phyloP scores from a whole-genome alignment of 176 grass and related monocot species.

The Raddia distichophylla region DNA sequence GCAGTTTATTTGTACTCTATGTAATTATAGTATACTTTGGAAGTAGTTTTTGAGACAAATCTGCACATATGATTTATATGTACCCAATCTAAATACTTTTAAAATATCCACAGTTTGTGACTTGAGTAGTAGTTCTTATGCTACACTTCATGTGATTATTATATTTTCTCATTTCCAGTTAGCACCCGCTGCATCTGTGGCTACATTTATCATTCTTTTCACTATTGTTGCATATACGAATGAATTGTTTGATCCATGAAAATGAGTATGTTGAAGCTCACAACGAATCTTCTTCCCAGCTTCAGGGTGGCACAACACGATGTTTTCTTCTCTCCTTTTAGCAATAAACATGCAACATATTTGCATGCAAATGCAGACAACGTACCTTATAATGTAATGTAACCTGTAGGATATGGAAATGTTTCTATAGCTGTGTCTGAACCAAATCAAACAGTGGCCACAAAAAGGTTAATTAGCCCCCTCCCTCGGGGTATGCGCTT shows the following conservation, averaged over 20 bases:
- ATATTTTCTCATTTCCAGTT: conserved; percentile 4
- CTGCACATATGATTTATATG: too few relatives aligned
- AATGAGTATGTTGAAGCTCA: neutral
- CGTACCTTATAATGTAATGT: neutral
- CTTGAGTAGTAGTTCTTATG: neutral
- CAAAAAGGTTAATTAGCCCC: neutral
- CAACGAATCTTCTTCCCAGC: neutral
- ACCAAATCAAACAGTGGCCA: neutral
- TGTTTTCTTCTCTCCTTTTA: neutral
- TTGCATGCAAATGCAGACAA: neutral
- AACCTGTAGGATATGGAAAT: neutral
- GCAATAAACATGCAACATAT: neutral
- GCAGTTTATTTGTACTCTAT: too few relatives aligned
- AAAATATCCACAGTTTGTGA: too few relatives aligned
- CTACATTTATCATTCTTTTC: neutral
- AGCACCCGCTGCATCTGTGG: neutral
- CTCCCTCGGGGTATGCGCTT: neutral
- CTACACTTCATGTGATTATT: conserved; percentile 20
- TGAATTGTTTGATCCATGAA: neutral
- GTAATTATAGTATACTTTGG: too few relatives aligned
- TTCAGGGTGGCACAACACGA: neutral
- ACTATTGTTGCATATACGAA: neutral
- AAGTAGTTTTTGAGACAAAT: too few relatives aligned
- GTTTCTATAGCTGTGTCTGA: neutral
- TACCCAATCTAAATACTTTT: too few relatives aligned